Evolutionary conservation across 352 stramenopile species (phyloP), one percentile per base, ranked within the genome.

Genomic region (Phytophthora citricola): DNA sequence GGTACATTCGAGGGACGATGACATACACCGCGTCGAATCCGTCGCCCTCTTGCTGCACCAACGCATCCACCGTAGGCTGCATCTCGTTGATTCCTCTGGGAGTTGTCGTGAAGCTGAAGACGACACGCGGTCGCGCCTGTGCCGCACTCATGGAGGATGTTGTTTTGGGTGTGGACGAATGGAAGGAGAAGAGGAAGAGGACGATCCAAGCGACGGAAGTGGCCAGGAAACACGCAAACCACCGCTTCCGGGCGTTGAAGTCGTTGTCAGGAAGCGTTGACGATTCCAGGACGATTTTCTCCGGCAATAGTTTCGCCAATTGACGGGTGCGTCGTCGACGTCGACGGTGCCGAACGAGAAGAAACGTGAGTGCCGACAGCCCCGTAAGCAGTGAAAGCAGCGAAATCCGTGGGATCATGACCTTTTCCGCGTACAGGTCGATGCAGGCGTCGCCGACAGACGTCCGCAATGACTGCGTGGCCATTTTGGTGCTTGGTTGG

Each of bases 71-170:
- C n/a, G 67, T 79, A 15, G 58, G 59, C 31, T 76, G 52, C 43
- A 86, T 74, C 34, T 78, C 53, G 40, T 61, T 43, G 40, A 83
- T 81, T 15, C 76, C 56, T 15, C 53, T 40, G 9, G 67, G 48
- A 12, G 71, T 89, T 4, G 79, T 85, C 15, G 79, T 89, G 58
- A 89, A 85, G 68, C 79, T 89, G 57, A 86, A 89, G 4, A 86
- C 77, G 39, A 83, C 69, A 20, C 75, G 76, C 1, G 79, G 76
- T 26, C 65, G 71, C 10, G 52, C 65, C 22, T 74, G 55, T 20
- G 57, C 41, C 10, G 48, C 48, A 31, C 63, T 66, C 56, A 71
- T 64, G n/a, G 31, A 45, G n/a, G 50, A 61, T 20, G 46, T 44
- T 20, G 59, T 49, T 39, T 53, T 56, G 17, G 55, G 39, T 2